phyloP scores from a whole-genome alignment of 306 rosid species.

The Dryas alaskensis region DNA sequence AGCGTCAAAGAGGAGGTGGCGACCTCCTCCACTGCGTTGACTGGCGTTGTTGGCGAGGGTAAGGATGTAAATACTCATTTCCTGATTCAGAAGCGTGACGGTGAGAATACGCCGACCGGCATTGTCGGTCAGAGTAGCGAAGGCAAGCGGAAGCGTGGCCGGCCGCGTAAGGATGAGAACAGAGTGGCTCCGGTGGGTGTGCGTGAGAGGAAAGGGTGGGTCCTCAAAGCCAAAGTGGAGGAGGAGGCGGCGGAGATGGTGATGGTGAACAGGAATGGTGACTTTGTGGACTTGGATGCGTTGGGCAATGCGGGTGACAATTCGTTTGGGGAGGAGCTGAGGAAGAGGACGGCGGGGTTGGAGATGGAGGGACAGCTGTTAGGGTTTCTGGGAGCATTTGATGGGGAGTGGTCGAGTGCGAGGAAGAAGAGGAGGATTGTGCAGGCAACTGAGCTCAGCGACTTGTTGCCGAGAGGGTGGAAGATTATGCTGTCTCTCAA shows the following conservation, averaged over 20 bases:
- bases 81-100: not conserved
- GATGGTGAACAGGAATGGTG: conserved; percentile 25
- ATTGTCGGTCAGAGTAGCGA: conserved; percentile 3
- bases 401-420: conserved; percentile 65
- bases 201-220: conserved; percentile 1
- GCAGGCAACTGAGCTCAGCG: conserved; percentile 42
- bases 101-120: not conserved
- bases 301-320: conserved; percentile 40
- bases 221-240: not conserved
- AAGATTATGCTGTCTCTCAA: conserved; percentile 52
- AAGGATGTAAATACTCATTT: not conserved
- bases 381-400: conserved; percentile 53
- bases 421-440: conserved; percentile 70
- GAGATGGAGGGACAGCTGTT: conserved; percentile 43
- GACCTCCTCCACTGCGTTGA: conserved; percentile 5
- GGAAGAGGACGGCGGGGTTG: conserved; percentile 59
- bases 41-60: not conserved
- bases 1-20: not conserved
- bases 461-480: conserved; percentile 56
- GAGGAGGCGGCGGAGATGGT: conserved; percentile 27
- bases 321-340: conserved; percentile 52
- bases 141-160: conserved; percentile 69
- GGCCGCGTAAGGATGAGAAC: conserved; percentile 55
- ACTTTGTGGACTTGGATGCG: conserved; percentile 31
- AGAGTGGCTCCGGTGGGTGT: not conserved